Evolutionary conservation across 306 rosid genomes (phyloP), one percentile per base, ranked within the genome.

Genomic region (Dryas alaskensis): DNA sequence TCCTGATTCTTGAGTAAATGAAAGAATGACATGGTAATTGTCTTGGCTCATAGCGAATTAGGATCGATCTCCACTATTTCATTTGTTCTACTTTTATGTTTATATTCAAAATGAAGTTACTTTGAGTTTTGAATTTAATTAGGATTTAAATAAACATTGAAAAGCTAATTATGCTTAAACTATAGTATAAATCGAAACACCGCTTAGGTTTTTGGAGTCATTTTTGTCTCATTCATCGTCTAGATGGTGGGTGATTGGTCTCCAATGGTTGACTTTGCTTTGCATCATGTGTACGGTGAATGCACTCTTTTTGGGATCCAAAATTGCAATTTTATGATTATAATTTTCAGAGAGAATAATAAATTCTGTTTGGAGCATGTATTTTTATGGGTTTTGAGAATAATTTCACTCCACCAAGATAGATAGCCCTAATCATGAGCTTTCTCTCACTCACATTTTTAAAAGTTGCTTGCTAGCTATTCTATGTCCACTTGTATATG

Each of bases 351-450:
- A 60, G 43, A 51, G 66, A n/a, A 19, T 65, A 27, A 42, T 17
- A 43, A 54, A 70, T 17, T 44, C 60, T 43, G 42, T 54, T 25
- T 59, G 44, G 64, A n/a, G 60, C 10, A 54, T 44, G 3, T 39
- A 54, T 13, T 43, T 13, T 46, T 53, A 53, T 39, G 58, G 37
- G 7, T 44, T 45, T 55, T 55, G 22, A 75, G 49, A 69, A 31
- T 65, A 58, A 54, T 60, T 65, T 72, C 46, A 73, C 63, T 57
- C 63, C 62, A 69, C 55, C 14, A 31, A 31, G 79, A 59, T 31
- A 76, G 42, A 68, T 69, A 51, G 73, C 77, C 69, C 76, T 77
- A 85, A 82, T 85, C 83, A 74, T 62, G 71, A 80, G 75, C 37
- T 76, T 19, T 73, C 51, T 8, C 50, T 17, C 27, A 27, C 49